Percentiles rank a stretch among this genome's conserved stretches.
Evolutionary conservation across 768 basidiomycete species (phyloP).

Genomic region (Calocybe cyanea): DNA sequence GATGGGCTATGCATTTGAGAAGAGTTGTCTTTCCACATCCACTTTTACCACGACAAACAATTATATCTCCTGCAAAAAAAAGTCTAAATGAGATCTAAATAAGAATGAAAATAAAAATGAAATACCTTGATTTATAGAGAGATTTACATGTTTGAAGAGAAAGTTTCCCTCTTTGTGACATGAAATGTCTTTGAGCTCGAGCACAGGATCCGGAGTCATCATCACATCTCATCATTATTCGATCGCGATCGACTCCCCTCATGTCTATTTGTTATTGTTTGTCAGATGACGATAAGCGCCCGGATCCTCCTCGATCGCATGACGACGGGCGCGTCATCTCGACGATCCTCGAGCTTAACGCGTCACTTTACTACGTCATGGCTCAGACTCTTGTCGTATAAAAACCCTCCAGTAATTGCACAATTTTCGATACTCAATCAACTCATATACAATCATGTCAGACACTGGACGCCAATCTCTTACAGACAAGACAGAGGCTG

Average conservation of each 20-base stretch:
- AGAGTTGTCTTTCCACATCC: conserved; percentile 82
- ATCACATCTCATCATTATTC: no score
- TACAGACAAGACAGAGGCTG: conserved; percentile 51
- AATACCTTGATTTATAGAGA: conserved; percentile 56
- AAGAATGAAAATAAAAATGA: not conserved
- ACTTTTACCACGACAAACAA: conserved; percentile 76
- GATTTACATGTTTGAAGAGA: conserved; percentile 59
- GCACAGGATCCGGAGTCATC: no score
- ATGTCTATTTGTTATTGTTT: no score
- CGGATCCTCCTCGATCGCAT: no score
- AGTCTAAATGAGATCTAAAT: not conserved
- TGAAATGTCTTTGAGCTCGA: conserved; percentile 51
- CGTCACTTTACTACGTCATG: conserved; percentile 1
- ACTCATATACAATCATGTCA: conserved; percentile 37
- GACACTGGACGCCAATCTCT: conserved; percentile 54
- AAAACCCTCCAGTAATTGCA: not conserved
- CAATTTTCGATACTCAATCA: not conserved
- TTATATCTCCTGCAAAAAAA: conserved; percentile 49
- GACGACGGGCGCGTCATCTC: not conserved
- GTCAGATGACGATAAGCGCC: no score
- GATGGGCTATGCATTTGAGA: conserved; percentile 80
- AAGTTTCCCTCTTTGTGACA: conserved; percentile 43
- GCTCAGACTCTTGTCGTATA: not conserved
- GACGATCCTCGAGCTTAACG: no score
- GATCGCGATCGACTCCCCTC: no score